A percentile compares a stretch with the other conserved stretches of the same genome.
These are phyloP conservation scores for Sugiyamaella mastotermitis DNA, from an alignment of 805 yeast genomes.

Conservation along the genomic window DNA sequence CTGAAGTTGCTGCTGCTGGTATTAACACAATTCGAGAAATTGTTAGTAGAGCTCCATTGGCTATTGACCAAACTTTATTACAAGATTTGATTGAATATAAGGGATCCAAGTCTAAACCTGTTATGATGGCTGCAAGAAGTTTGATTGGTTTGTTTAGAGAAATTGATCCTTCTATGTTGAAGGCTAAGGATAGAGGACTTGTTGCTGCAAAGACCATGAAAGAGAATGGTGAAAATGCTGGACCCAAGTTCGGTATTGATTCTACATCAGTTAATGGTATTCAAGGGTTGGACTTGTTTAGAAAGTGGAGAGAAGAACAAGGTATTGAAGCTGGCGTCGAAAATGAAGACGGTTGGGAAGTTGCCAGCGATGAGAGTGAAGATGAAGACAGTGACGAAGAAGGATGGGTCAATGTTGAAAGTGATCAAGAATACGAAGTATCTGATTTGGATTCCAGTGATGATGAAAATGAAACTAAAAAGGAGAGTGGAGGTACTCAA, in stretches of 20 bases:
- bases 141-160: slow-evolving; percentile 84
- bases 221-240: slow-evolving; percentile 42
- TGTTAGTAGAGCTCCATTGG: slow-evolving; percentile 86
- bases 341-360: slow-evolving; percentile 57
- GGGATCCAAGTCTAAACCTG: slow-evolving; percentile 91
- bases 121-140: slow-evolving; percentile 88
- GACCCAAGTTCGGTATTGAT: slow-evolving; percentile 63
- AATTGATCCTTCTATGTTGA: slow-evolving; percentile 93
- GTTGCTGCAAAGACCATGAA: slow-evolving; percentile 77
- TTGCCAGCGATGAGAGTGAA: slow-evolving; percentile 43
- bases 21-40: slow-evolving; percentile 92
- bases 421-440: slow-evolving; percentile 63
- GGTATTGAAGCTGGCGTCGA: slow-evolving; percentile 54
- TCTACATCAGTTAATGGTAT: slow-evolving; percentile 57
- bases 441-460: slow-evolving; percentile 48
- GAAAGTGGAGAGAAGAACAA: slow-evolving; percentile 69
- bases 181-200: slow-evolving; percentile 89
- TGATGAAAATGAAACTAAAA: slow-evolving; percentile 32
- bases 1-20: slow-evolving; percentile 98
- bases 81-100: slow-evolving; percentile 88
- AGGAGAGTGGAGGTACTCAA: slow-evolving; percentile 27
- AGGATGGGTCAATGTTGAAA: slow-evolving; percentile 86
- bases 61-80: slow-evolving; percentile 79
- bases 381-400: slow-evolving; percentile 60
- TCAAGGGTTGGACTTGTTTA: slow-evolving; percentile 87